These are phyloP conservation scores for Pseudopithomyces chartarum DNA, from an alignment of 2,329 filamentous ascomycete genomes.

Conservation along the genomic window DNA sequence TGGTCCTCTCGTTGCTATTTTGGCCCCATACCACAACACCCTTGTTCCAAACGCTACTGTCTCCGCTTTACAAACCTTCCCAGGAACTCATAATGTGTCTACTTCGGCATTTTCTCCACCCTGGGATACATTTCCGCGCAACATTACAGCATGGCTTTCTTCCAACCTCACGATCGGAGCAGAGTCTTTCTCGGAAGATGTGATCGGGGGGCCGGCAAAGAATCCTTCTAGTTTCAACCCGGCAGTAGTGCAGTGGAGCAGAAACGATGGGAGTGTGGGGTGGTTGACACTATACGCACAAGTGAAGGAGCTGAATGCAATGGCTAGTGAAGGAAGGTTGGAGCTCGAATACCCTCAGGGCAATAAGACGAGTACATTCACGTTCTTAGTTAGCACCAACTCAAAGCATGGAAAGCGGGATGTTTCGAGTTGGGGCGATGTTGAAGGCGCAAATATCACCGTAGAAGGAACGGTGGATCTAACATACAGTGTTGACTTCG, in stretches of 20 bases:
- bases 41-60: slow-evolving; percentile 51
- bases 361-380: slow-evolving; percentile 56
- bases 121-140: slow-evolving; percentile 61
- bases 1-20: slow-evolving; percentile 60
- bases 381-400: slow-evolving; percentile 55
- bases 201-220: slow-evolving; percentile 60
- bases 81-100: slow-evolving; percentile 58
- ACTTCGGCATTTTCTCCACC: slow-evolving; percentile 63
- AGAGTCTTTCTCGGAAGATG: slow-evolving; percentile 61
- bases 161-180: slow-evolving; percentile 64
- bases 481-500: slow-evolving; percentile 50
- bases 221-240: slow-evolving; percentile 63
- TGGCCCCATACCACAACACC: slow-evolving; percentile 56
- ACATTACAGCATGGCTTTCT: slow-evolving; percentile 64
- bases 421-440: slow-evolving; percentile 53
- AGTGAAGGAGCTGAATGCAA: slow-evolving; percentile 25
- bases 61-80: slow-evolving; percentile 52
- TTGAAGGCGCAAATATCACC: slow-evolving; percentile 54
- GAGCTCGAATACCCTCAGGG: slow-evolving; percentile 61
- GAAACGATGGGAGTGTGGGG: slow-evolving; percentile 34
- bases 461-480: slow-evolving; percentile 53
- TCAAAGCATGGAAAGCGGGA: slow-evolving; percentile 51
- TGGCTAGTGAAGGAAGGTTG: slow-evolving; percentile 42
- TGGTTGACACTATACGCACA: slow-evolving; percentile 37
- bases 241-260: slow-evolving; percentile 63